Base-by-base conservation (phyloP, 768 basidiomycete genomes). In the Collybiopsis confluens region DNA sequence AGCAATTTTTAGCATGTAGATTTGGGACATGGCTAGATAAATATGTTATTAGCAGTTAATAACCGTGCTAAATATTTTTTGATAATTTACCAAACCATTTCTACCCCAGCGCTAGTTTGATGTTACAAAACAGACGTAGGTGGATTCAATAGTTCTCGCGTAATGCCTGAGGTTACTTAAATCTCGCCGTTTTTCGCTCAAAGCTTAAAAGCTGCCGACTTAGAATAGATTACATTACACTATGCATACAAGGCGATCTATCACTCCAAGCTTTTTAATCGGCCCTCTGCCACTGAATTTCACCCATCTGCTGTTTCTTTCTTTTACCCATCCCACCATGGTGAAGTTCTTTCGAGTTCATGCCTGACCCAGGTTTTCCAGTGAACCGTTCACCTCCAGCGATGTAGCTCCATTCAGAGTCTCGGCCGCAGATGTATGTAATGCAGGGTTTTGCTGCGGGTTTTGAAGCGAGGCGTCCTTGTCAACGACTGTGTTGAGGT, bases 231-330 rank as follows among this genome's bases (percentile, higher is more conserved):
- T 36, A 36, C 35, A 16, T 40, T 15, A 6, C 38, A 40, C 30
- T 33, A 40, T 40, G 18, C 35, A 40, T 40, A 40, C 38, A 40
- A 6, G 16, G 38, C 38, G 18, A 40, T 6, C 18, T 4, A n/a
- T 4, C n/a, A 6, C 13, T 40, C 4, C 38, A 40, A 9, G 8
- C n/a, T 20, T 16, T 23, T 35, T 36, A 48, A 18, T 48, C 24
- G 13, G 5, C 30, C 30, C 30, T 33, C 35, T 37, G 47, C 47
- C 47, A 48, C 13, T 48, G 47, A 20, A 48, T 21, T 21, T 48
- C 47, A 21, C 69, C 63, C 37, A 70, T 64, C 0, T 60, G 52
- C 28, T 69, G 67, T 35, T 59, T 60, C 58, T 70, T 67, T 41
- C 69, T 63, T 28, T 72, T 62, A 18, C 65, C 60, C 23, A 67